These are phyloP conservation scores for Triticum turgidum DNA, from an alignment of 176 grass and related monocot species.

Conservation along the genomic window DNA sequence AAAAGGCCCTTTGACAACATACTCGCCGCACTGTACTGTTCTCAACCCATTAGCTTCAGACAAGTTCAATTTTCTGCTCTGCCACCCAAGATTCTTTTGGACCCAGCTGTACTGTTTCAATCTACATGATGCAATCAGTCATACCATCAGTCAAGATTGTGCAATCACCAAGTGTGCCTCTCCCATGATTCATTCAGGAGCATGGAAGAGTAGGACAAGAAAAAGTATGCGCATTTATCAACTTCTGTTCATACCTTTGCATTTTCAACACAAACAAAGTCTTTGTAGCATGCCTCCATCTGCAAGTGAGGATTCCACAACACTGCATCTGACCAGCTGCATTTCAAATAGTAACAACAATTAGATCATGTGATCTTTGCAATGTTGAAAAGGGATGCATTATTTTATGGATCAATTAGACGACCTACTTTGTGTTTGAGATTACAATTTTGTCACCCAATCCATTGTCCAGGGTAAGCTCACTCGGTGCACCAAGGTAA, in stretches of 20 bases:
- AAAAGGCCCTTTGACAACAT: background rate
- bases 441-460: conserved; percentile 83
- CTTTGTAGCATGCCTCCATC: conserved; percentile 96
- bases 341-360: conserved; percentile 29
- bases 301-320: conserved; percentile 94
- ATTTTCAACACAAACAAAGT: conserved; percentile 99
- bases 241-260: conserved; percentile 55
- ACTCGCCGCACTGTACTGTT: background rate
- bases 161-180: background rate
- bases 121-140: conserved; percentile 42
- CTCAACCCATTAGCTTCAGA: conserved; percentile 26
- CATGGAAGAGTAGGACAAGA: background rate
- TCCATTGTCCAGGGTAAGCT: conserved; percentile 82
- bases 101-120: conserved; percentile 54
- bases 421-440: conserved; percentile 65
- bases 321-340: conserved; percentile 93
- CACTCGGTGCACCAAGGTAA: conserved; percentile 72
- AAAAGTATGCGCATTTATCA: conserved; percentile 12
- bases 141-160: conserved; percentile 33
- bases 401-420: background rate
- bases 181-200: conserved; percentile 5
- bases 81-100: conserved; percentile 72
- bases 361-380: conserved; percentile 30
- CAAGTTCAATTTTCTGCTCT: conserved; percentile 57
- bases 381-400: background rate